These are phyloP conservation scores for Lupinus albus DNA, from an alignment of 306 rosid species.

Conservation along the genomic window DNA sequence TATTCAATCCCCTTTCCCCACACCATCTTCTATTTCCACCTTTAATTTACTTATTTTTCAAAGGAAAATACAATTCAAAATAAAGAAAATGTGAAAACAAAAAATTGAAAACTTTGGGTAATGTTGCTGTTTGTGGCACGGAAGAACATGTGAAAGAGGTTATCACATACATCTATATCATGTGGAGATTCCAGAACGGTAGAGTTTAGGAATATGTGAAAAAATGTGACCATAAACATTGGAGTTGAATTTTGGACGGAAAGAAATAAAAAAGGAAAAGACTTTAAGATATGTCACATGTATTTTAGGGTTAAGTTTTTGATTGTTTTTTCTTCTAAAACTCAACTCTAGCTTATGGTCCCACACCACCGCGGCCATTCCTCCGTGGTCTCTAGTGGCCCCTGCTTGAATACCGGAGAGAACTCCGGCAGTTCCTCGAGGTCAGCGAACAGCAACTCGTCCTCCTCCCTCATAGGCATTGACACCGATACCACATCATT, in stretches of 20 bases:
- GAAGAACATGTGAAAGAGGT: slow-evolving; percentile 49
- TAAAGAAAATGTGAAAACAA: not conserved
- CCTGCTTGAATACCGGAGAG: slow-evolving; percentile 58
- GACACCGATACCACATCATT: slow-evolving; percentile 52
- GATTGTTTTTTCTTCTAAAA: too few relatives aligned
- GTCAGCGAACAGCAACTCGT: slow-evolving; percentile 82
- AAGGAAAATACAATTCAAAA: not conserved
- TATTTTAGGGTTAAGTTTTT: too few relatives aligned
- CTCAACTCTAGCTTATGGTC: slow-evolving; percentile 57
- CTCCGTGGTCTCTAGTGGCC: slow-evolving; percentile 16
- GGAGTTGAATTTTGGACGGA: too few relatives aligned
- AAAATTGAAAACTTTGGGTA: not conserved
- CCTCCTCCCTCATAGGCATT: slow-evolving; percentile 86
- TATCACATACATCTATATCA: too few relatives aligned
- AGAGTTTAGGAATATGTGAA: not conserved
- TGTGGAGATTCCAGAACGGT: too few relatives aligned
- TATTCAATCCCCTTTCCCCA: not conserved
- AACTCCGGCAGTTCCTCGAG: slow-evolving; percentile 94
- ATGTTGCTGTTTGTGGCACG: slow-evolving; percentile 32
- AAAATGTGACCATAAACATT: too few relatives aligned
- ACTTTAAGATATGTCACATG: too few relatives aligned
- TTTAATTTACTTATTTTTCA: not conserved
- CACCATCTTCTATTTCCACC: not conserved
- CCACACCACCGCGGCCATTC: slow-evolving; percentile 52
- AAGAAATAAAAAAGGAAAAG: too few relatives aligned